A percentile compares a stretch with the other conserved stretches of the same genome.
These are phyloP conservation scores for Sanchytrium tribonematis DNA, from an alignment of 371 early-diverging fungal species.

Conservation along the genomic window DNA sequence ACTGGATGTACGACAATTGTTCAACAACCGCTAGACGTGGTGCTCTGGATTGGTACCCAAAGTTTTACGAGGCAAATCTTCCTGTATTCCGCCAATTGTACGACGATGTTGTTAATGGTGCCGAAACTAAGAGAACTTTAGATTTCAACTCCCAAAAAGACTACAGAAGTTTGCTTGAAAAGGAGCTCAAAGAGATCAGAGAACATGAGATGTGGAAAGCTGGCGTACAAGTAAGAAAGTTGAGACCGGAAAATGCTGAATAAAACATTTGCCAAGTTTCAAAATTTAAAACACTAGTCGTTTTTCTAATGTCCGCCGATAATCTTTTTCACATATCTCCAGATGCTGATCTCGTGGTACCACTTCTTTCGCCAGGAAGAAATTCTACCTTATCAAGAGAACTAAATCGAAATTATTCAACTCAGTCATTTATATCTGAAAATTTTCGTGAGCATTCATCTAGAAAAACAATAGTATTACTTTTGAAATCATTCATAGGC, in stretches of 20 bases:
- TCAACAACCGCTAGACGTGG: constrained; percentile 74
- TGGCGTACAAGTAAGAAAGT: constrained; percentile 60
- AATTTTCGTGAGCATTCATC: background rate
- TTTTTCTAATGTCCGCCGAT: too few relatives aligned
- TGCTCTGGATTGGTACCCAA: constrained; percentile 85
- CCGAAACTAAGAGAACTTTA: constrained; percentile 60
- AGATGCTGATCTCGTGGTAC: background rate
- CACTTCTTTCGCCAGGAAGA: background rate
- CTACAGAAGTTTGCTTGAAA: constrained; percentile 70
- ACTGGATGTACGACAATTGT: constrained; percentile 90
- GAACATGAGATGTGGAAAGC: constrained; percentile 29
- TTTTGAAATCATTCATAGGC: background rate
- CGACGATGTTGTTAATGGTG: constrained; percentile 52
- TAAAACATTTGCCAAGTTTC: too few relatives aligned
- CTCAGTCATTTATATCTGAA: background rate
- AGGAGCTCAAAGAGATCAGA: constrained; percentile 54
- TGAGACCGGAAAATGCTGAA: constrained; percentile 35
- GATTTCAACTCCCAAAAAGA: constrained; percentile 59
- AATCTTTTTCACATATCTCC: background rate
- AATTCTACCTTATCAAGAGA: background rate
- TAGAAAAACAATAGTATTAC: background rate
- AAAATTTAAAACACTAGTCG: too few relatives aligned
- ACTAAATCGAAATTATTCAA: background rate
- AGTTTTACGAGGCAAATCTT: constrained; percentile 69
- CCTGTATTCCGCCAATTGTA: constrained; percentile 79